These are phyloP conservation scores for Lachancea waltii DNA, from an alignment of 805 yeast genomes.

Conservation along the genomic window DNA sequence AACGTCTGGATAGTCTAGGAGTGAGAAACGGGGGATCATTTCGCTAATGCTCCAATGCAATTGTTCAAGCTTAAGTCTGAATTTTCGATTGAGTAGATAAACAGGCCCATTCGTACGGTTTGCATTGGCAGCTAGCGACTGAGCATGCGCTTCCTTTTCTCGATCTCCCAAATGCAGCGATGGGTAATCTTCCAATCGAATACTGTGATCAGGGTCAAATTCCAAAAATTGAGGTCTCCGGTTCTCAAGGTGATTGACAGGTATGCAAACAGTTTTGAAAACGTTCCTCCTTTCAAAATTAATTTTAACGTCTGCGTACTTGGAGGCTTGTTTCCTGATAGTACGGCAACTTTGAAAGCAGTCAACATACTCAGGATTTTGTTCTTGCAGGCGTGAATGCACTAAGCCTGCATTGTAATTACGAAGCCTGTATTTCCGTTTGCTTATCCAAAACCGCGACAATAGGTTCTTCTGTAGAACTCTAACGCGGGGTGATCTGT, in stretches of 20 bases:
- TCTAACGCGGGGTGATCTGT: slow-evolving; percentile 22
- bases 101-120: neutral
- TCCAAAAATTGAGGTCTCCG: slow-evolving; percentile 13
- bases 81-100: slow-evolving; percentile 1
- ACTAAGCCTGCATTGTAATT: slow-evolving; percentile 15
- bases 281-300: slow-evolving; percentile 26
- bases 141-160: neutral
- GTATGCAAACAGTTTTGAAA: slow-evolving; percentile 17
- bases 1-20: slow-evolving; percentile 2
- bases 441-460: slow-evolving; percentile 20
- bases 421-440: slow-evolving; percentile 24
- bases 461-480: slow-evolving; percentile 21
- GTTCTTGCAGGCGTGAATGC: neutral
- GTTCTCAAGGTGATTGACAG: slow-evolving; percentile 1
- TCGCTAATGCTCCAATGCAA: slow-evolving; percentile 5
- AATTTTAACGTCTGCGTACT: slow-evolving; percentile 27
- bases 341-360: slow-evolving; percentile 23
- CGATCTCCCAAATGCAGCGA: slow-evolving; percentile 7
- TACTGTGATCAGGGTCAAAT: slow-evolving; percentile 17
- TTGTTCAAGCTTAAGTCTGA: neutral
- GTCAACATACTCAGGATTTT: neutral
- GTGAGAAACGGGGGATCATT: neutral
- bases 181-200: slow-evolving; percentile 18
- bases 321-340: slow-evolving; percentile 18
- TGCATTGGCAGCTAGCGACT: neutral